These are phyloP conservation scores for Phytophthora sojae DNA, from an alignment of 352 stramenopile species.

Conservation along the genomic window DNA sequence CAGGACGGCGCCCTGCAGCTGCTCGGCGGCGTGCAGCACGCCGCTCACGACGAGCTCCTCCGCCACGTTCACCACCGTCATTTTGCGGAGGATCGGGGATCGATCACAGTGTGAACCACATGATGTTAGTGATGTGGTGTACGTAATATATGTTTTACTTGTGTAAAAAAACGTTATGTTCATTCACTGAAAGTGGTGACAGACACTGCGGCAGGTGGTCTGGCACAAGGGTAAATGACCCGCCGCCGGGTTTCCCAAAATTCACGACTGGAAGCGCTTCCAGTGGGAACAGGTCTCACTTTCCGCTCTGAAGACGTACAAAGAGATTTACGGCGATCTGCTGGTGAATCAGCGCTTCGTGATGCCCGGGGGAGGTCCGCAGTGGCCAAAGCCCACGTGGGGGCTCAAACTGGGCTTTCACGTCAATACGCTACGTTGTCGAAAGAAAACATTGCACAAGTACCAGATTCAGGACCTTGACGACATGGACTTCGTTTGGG, in stretches of 20 bases:
- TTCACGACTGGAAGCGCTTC: conserved; percentile 53
- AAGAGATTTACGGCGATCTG: conserved; percentile 40
- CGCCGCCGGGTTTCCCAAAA: conserved; percentile 38
- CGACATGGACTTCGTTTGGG: conserved; percentile 52
- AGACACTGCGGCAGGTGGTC: conserved; percentile 12
- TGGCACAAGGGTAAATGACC: too few relatives aligned
- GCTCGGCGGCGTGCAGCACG: conserved; percentile 66
- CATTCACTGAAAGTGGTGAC: background rate
- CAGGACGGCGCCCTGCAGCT: conserved; percentile 57
- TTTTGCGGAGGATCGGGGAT: too few relatives aligned
- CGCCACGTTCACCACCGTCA: conserved; percentile 48
- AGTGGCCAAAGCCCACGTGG: conserved; percentile 49
- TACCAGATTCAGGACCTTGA: conserved; percentile 50
- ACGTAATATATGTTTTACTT: too few relatives aligned
- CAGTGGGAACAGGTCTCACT: conserved; percentile 45
- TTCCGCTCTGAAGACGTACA: conserved; percentile 45
- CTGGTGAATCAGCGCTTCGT: conserved; percentile 47
- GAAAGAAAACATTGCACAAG: conserved; percentile 15
- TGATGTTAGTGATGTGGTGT: too few relatives aligned
- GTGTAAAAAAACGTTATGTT: too few relatives aligned
- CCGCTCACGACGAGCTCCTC: conserved; percentile 59
- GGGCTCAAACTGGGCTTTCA: conserved; percentile 45
- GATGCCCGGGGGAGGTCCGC: conserved; percentile 33
- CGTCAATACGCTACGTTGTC: conserved; percentile 48
- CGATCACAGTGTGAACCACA: too few relatives aligned